Evolutionary conservation across 129 eudicot species (phyloP).

Genomic region (Ambrosia trifida): DNA sequence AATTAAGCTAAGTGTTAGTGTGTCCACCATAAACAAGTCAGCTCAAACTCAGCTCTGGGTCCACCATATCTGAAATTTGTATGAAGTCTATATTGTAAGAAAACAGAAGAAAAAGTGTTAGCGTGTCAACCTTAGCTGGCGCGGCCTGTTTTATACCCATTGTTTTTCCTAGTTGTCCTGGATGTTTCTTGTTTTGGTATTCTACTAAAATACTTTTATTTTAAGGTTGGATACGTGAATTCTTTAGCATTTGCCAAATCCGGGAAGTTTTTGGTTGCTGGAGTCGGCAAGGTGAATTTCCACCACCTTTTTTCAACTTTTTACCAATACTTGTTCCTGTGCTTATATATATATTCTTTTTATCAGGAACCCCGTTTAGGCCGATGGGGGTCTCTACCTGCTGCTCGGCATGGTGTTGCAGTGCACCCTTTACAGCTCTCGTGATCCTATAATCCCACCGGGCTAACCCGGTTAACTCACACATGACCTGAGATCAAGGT

Average conservation of each 20-base stretch:
- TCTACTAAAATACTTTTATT: neutral
- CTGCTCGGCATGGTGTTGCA: conserved; percentile 74
- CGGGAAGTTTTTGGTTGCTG: conserved; percentile 85
- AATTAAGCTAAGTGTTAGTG: too few relatives aligned
- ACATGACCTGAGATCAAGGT: conserved; percentile 7
- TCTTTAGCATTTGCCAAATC: conserved; percentile 82
- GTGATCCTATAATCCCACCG: conserved; percentile 21
- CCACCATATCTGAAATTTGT: neutral
- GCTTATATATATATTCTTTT: neutral
- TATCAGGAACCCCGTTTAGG: conserved; percentile 93
- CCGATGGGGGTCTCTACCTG: conserved; percentile 80
- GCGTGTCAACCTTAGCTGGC: neutral
- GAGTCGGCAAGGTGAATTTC: conserved; percentile 75
- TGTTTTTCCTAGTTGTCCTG: neutral
- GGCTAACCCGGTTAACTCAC: neutral
- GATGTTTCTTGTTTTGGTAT: neutral
- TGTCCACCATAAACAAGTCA: too few relatives aligned
- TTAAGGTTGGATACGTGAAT: conserved; percentile 88
- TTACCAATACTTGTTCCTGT: too few relatives aligned
- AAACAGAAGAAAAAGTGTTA: neutral
- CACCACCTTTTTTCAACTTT: neutral
- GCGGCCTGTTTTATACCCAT: neutral
- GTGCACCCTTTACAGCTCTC: conserved; percentile 60
- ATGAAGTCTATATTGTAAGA: neutral
- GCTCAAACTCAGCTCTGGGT: neutral